Evolutionary conservation across 2,329 filamentous ascomycete species (phyloP).

Genomic region (Botryosphaeria agaves): DNA sequence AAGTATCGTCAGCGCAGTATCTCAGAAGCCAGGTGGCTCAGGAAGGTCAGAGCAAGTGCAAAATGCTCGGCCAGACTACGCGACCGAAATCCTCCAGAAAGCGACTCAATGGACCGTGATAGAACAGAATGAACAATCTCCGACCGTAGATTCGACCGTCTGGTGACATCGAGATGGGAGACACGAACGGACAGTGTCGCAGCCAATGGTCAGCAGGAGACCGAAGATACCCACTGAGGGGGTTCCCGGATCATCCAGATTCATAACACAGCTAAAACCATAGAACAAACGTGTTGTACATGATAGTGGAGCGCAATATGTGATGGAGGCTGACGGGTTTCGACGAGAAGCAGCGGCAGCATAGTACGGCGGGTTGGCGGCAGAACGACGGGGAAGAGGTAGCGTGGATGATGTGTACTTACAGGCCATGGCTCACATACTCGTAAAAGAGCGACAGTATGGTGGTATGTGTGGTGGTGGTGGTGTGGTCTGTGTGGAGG

Average conservation of each 20-base stretch:
- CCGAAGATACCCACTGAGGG: no score
- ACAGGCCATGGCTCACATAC: slow-evolving; percentile 41
- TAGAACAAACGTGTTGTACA: no score
- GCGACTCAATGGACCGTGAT: slow-evolving; percentile 9
- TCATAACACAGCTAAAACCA: no score
- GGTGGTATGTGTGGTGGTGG: slow-evolving; percentile 17
- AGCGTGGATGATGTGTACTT: slow-evolving; percentile 25
- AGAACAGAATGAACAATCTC: slow-evolving; percentile 15
- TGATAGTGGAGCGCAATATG: slow-evolving; percentile 1
- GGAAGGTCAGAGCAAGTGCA: background rate
- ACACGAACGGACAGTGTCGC: slow-evolving; percentile 11
- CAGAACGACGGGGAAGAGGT: slow-evolving; percentile 2
- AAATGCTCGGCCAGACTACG: slow-evolving; percentile 16
- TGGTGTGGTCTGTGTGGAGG: slow-evolving; percentile 6
- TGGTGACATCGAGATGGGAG: slow-evolving; percentile 10
- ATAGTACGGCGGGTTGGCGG: slow-evolving; percentile 1
- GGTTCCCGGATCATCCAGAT: no score
- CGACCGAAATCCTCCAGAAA: slow-evolving; percentile 23
- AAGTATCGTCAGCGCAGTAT: slow-evolving; percentile 24
- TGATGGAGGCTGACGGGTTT: slow-evolving; percentile 2
- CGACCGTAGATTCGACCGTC: slow-evolving; percentile 19
- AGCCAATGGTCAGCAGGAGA: slow-evolving; percentile 10
- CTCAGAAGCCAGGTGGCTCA: slow-evolving; percentile 10
- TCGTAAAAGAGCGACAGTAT: slow-evolving; percentile 17
- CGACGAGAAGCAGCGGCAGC: background rate